Evolutionary conservation across 768 basidiomycete genomes (phyloP), one percentile per base, ranked within the genome.

Genomic region (Rhodosporidiobolus odoratus): DNA sequence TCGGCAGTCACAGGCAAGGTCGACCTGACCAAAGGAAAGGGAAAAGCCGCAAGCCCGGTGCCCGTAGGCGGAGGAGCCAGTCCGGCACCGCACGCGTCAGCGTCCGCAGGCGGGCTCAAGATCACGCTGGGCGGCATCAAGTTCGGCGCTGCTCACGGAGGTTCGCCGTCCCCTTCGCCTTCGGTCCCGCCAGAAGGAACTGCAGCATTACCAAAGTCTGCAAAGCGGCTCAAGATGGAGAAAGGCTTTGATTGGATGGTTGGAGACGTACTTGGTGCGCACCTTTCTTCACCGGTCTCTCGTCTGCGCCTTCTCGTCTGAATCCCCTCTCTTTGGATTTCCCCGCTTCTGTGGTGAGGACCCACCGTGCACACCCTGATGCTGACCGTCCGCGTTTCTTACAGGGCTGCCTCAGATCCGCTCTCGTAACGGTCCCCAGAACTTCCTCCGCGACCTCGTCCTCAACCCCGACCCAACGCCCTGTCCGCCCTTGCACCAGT

Each of bases 391-490:
- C n/a, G n/a, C n/a, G n/a, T n/a, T n/a, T n/a, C n/a, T n/a, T n/a
- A n/a, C 35, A 38, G 16, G 0, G 2, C 50, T 47, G 15, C 53
- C 27, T 38, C 34, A 40, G 21, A 19, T 38, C 25, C 30, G 38
- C 45, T 1, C 30, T 17, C 65, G 19, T 30, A 37, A 0, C 30
- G 4, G 2, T 32, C 12, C 19, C 27, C n/a, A 71, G 30, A 25
- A 66, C 34, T 62, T 63, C 57, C 57, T 77, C 19, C 63, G 61
- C 4, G 54, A 75, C 62, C 66, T 76, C 10, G 53, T 74, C n/a
- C 57, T 73, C 25, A 74, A 77, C 57, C 76, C 76, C 8, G 75
- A 76, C n/a, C 75, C 76, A 10, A 52, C 58, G 2, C 69, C 74
- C 19, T 65, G 71, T 34, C 54, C 65, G 15, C 59, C 61, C 6